A percentile compares a stretch with the other conserved stretches of the same genome.
Conservation (phyloP, 164 flowering plant species). For the Malania oleifera region DNA sequence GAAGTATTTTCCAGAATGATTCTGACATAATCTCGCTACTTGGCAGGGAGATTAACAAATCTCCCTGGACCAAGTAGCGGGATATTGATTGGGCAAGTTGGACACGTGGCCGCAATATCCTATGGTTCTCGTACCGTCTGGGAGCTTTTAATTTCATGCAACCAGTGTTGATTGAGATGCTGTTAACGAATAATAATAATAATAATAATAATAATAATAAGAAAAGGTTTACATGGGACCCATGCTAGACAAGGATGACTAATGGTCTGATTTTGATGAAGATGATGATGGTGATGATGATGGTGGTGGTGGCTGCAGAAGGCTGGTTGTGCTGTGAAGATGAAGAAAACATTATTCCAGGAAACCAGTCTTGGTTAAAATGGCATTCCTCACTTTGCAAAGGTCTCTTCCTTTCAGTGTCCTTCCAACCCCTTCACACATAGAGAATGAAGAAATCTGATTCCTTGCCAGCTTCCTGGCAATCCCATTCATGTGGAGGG, state of each 20-base stretch:
- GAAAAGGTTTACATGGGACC: neutral
- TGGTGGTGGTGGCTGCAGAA: neutral
- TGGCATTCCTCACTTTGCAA: constrained; percentile 69
- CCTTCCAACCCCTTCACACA: constrained; percentile 85
- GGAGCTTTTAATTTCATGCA: too few species aligned
- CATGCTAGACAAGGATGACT: neutral
- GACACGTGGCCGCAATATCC: too few species aligned
- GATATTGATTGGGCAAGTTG: too few species aligned
- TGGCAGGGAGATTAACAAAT: too few species aligned
- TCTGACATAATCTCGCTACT: too few species aligned
- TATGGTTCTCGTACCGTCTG: too few species aligned
- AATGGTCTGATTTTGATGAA: too few species aligned
- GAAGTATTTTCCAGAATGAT: too few species aligned
- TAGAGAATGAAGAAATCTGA: constrained; percentile 69
- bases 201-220: too few species aligned
- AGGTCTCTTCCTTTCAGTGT: constrained; percentile 93
- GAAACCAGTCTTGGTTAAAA: constrained; percentile 77
- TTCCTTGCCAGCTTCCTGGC: constrained; percentile 62
- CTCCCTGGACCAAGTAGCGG: too few species aligned
- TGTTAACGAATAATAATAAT: neutral
- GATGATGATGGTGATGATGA: neutral
- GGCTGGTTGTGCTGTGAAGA: too few species aligned
- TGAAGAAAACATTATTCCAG: constrained; percentile 33
- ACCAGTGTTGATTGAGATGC: too few species aligned
- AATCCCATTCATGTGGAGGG: constrained; percentile 86